phyloP scores from a whole-genome alignment of 129 eudicot genomes.

The Pittosporum tobira region DNA sequence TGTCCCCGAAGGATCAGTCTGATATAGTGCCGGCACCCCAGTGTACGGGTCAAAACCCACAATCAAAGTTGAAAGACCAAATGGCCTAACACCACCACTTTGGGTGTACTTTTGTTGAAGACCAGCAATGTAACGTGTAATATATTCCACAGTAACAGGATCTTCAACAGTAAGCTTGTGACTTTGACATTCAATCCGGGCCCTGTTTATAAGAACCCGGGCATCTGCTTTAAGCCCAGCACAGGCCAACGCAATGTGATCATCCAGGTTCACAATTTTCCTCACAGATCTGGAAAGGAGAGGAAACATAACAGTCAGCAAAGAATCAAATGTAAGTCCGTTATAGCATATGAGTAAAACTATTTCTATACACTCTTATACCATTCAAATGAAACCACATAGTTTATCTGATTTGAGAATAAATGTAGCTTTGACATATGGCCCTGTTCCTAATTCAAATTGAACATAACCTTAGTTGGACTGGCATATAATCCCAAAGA shows the following conservation, averaged over 20 bases:
- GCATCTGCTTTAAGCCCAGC: conserved; percentile 98
- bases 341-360: too few species aligned
- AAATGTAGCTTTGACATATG: too few species aligned
- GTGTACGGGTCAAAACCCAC: conserved; percentile 88
- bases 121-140: conserved; percentile 88
- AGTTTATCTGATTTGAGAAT: too few species aligned
- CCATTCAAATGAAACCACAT: too few species aligned
- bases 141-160: conserved; percentile 82
- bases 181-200: conserved; percentile 88
- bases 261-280: conserved; percentile 75
- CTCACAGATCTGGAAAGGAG: conserved; percentile 61
- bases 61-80: conserved; percentile 86
- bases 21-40: conserved; percentile 68
- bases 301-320: background rate
- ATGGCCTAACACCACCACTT: conserved; percentile 96
- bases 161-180: conserved; percentile 85
- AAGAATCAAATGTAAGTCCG: background rate
- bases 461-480: too few species aligned
- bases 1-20: conserved; percentile 93
- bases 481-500: too few species aligned
- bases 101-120: conserved; percentile 94
- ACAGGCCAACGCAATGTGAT: conserved; percentile 87
- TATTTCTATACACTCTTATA: too few species aligned
- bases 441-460: too few species aligned
- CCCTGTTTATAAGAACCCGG: conserved; percentile 74